phyloP scores from a whole-genome alignment of 495 filamentous ascomycete species.

The Neurospora terricola region DNA sequence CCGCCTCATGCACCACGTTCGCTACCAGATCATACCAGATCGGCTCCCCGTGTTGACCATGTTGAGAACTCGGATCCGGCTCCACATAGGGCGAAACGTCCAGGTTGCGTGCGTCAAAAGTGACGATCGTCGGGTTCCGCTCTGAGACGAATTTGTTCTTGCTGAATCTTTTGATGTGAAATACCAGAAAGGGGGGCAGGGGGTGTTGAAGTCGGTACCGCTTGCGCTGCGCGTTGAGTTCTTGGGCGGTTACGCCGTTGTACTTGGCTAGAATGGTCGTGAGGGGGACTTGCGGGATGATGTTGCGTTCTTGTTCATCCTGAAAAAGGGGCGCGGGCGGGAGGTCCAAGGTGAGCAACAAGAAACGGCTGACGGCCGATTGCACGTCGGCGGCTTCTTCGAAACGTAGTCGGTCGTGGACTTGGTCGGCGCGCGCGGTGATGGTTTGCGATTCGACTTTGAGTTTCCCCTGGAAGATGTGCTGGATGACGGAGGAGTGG shows the following conservation, averaged over 20 bases:
- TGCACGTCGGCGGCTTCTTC: conserved; percentile 80
- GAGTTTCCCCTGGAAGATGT: conserved; percentile 84
- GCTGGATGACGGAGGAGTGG: conserved; percentile 70
- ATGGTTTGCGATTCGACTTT: conserved; percentile 91
- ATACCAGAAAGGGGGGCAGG: conserved; percentile 80
- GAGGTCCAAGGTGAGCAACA: conserved; percentile 87
- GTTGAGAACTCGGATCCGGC: conserved; percentile 23
- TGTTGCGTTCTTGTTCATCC: conserved; percentile 79
- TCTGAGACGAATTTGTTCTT: conserved; percentile 93
- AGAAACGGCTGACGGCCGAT: conserved; percentile 63
- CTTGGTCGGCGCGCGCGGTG: conserved; percentile 74
- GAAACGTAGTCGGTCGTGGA: conserved; percentile 81
- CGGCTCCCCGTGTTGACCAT: conserved; percentile 62
- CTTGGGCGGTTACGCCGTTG: conserved; percentile 79
- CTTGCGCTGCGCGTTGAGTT: conserved; percentile 74
- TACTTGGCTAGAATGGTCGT: conserved; percentile 89
- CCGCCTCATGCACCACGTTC: conserved; percentile 88
- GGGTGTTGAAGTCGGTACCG: conserved; percentile 89
- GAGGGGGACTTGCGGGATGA: conserved; percentile 91
- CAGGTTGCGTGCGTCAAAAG: conserved; percentile 72
- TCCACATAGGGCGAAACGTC: conserved; percentile 82
- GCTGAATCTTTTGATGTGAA: conserved; percentile 96
- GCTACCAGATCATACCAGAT: conserved; percentile 95
- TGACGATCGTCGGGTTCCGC: conserved; percentile 96
- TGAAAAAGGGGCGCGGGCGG: conserved; percentile 95